Evolutionary conservation across 306 rosid genomes (phyloP).

Genomic region (Cucurbita ficifolia): DNA sequence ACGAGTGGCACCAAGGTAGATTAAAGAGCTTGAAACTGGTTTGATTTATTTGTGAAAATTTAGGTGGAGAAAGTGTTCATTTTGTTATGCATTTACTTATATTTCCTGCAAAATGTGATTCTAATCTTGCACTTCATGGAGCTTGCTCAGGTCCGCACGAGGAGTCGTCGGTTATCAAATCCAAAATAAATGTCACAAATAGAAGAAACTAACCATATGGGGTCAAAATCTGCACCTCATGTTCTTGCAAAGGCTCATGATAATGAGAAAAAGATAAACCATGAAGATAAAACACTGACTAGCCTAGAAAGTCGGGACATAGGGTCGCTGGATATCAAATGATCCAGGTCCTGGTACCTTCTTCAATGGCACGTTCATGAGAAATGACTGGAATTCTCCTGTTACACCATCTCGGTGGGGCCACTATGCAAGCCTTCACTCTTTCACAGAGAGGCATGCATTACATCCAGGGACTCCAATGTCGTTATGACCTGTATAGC

Average conservation of each 20-base stretch:
- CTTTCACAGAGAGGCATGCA: background rate
- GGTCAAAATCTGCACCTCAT: slow-evolving; percentile 41
- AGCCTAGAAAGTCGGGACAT: slow-evolving; percentile 31
- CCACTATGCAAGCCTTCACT: slow-evolving; percentile 14
- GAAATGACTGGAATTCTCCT: slow-evolving; percentile 13
- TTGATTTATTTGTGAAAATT: background rate
- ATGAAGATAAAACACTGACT: slow-evolving; percentile 23
- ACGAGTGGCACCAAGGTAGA: slow-evolving; percentile 30
- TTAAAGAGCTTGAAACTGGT: background rate
- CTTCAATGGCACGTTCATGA: slow-evolving; percentile 16
- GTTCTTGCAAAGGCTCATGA: slow-evolving; percentile 24
- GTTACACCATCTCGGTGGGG: slow-evolving; percentile 27
- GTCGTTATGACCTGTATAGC: slow-evolving; percentile 18
- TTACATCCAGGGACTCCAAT: slow-evolving; percentile 20
- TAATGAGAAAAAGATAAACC: slow-evolving; percentile 27
- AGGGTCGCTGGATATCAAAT: slow-evolving; percentile 39
- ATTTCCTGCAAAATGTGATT: background rate
- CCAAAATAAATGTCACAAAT: slow-evolving; percentile 20
- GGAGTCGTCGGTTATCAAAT: slow-evolving; percentile 24
- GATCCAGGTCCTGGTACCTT: slow-evolving; percentile 25
- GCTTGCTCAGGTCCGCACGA: slow-evolving; percentile 33
- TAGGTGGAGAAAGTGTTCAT: background rate
- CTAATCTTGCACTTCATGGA: background rate
- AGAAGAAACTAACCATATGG: slow-evolving; percentile 28
- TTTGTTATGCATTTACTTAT: background rate